Conservation (phyloP, 164 flowering plant species). For the Sedum album region DNA sequence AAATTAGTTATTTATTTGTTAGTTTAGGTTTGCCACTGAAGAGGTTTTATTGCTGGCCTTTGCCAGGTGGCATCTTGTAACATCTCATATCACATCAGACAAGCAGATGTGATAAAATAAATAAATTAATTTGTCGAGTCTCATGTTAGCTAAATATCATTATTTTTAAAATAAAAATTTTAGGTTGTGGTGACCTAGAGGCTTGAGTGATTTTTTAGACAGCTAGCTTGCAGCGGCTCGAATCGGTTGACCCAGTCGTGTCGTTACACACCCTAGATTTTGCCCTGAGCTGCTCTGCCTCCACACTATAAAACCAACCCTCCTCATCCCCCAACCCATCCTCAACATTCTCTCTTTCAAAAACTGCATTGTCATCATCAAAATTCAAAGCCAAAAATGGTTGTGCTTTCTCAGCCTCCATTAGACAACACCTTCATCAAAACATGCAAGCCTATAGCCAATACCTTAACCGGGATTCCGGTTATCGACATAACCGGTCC, state of each 20-base stretch:
- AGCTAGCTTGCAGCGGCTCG: no score
- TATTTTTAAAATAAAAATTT: no score
- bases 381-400: background rate
- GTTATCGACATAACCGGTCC: constrained; percentile 27
- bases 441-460: constrained; percentile 2
- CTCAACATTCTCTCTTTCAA: background rate
- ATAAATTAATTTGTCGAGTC: no score
- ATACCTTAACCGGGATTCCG: background rate
- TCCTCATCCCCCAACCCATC: background rate
- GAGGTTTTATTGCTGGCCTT: background rate
- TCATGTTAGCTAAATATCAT: no score
- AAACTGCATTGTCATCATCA: no score
- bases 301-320: background rate
- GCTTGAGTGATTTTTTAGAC: no score
- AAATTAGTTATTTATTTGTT: no score
- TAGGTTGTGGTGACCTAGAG: no score
- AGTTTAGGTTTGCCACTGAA: background rate
- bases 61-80: constrained; percentile 1
- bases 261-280: no score
- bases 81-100: no score
- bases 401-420: constrained; percentile 8
- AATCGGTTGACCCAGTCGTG: no score
- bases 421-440: constrained; percentile 11
- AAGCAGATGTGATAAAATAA: no score
- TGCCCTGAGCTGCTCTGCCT: background rate